Base-by-base conservation (phyloP, 805 yeast species). In the Kodamaea jinghongensis region DNA sequence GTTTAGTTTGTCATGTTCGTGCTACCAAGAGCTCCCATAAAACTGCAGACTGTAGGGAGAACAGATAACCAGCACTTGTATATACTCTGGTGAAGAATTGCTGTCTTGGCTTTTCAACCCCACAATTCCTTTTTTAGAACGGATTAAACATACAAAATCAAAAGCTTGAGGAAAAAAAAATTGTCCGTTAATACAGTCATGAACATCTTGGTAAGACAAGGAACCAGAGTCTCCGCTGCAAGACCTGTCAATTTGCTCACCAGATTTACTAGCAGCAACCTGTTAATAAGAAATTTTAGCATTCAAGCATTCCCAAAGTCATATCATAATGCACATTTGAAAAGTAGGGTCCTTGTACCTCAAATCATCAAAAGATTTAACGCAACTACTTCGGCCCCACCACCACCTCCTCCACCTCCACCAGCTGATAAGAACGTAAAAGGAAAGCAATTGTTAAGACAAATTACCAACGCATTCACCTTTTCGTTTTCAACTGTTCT, bases 401-500 rank as follows among this genome's bases (percentile, higher is more conserved):
- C 67, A 25, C 67, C 68, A 8, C 67, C 71, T n/a, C 68, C 70
- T 8, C 70, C 67, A 2, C 62, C 62, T 4, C 60, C 64, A 11
- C 47, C 60, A 5, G 39, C 51, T 2, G 70, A 67, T 39, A 66
- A 61, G 36, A 59, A 67, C 48, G 66, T 62, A 22, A 65, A 71
- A 52, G 68, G 73, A 34, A 52, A 54, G 37, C 60, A 67, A 26
- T 43, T 76, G 32, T 75, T 76, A 60, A 64, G 67, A 17, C 66
- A 68, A 27, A 52, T 82, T 12, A 72, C 74, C 38, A 65, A 82
- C 31, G 80, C 80, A 10, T 65, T 82, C 13, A 78, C 85, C 4
- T 83, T 83, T 45, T 67, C 83, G 5, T 58, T 76, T 6, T 79
- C 89, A 3, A 71, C 86, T 0, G 57, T 76, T 2, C 54, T 85